Percentiles rank a stretch among this genome's conserved stretches.
Evolutionary conservation across 208 protist species (phyloP).

Genomic region (Herpetomonas muscarum): DNA sequence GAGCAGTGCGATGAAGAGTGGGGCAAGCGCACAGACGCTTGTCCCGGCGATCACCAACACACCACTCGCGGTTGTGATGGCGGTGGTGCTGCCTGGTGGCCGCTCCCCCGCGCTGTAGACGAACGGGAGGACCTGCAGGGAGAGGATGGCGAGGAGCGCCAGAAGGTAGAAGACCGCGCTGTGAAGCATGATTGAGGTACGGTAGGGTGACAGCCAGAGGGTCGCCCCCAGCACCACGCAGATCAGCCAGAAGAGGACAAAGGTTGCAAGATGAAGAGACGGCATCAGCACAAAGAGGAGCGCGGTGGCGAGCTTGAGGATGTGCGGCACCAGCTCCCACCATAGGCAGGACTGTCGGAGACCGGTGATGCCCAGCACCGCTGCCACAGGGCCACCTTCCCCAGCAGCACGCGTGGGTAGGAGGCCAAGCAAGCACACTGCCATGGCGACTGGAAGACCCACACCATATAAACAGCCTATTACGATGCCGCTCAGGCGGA

Average conservation of each 20-base stretch:
- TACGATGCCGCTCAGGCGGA: too few relatives aligned
- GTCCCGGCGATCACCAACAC: constrained; percentile 17
- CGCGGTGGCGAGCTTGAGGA: constrained; percentile 16
- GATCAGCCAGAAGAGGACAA: constrained; percentile 16
- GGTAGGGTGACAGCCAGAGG: constrained; percentile 15
- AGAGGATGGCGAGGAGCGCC: constrained; percentile 8
- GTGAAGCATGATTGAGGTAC: constrained; percentile 9
- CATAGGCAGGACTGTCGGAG: constrained; percentile 14
- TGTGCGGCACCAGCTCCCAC: constrained; percentile 16
- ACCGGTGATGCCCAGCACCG: constrained; percentile 3
- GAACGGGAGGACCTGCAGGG: constrained; percentile 29
- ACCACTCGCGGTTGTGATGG: constrained; percentile 7
- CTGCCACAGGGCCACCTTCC: constrained; percentile 4
- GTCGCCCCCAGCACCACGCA: constrained; percentile 6
- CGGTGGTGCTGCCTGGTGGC: background rate
- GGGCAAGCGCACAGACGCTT: constrained; percentile 7
- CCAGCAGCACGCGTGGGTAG: constrained; percentile 7
- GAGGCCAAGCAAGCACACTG: background rate
- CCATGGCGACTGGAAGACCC: too few relatives aligned
- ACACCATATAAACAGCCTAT: too few relatives aligned
- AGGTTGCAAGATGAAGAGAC: constrained; percentile 11
- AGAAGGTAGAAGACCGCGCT: constrained; percentile 12
- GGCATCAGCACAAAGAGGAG: constrained; percentile 11
- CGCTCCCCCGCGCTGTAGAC: constrained; percentile 7
- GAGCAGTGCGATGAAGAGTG: constrained; percentile 9